These are phyloP conservation scores for Oryza australiensis DNA, from an alignment of 176 grass and related monocot genomes.

Conservation along the genomic window DNA sequence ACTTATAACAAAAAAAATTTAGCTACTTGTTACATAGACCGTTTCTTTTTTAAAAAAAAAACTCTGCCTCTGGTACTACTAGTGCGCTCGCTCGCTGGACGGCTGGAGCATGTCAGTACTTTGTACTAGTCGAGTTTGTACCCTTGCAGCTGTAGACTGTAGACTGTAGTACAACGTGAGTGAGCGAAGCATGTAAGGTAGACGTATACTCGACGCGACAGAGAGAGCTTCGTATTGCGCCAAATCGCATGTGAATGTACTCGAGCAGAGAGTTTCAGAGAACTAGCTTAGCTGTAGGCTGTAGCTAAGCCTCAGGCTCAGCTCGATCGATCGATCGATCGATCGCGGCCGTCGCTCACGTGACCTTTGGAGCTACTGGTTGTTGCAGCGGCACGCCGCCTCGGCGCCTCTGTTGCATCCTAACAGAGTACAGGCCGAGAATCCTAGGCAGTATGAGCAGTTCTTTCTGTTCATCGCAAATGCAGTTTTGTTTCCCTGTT, in stretches of 20 bases:
- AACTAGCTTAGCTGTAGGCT: background rate
- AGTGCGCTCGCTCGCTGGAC: too few relatives aligned
- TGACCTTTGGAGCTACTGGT: background rate
- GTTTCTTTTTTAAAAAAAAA: too few relatives aligned
- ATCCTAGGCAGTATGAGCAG: background rate
- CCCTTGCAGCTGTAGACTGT: background rate
- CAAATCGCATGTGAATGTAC: conserved; percentile 22
- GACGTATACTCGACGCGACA: background rate
- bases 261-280: background rate
- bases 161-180: background rate
- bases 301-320: background rate
- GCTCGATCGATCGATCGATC: background rate
- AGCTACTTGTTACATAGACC: too few relatives aligned
- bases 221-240: background rate
- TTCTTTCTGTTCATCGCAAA: background rate
- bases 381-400: background rate
- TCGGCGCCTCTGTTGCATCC: background rate
- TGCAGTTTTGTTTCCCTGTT: background rate
- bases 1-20: too few relatives aligned
- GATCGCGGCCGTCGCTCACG: background rate
- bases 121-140: too few relatives aligned
- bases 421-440: background rate
- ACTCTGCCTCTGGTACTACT: too few relatives aligned
- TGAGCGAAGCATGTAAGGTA: background rate
- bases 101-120: too few relatives aligned